A percentile compares a stretch with the other conserved stretches of the same genome.
These are phyloP conservation scores for Vigna hirtella DNA, from an alignment of 306 rosid species.

Conservation along the genomic window DNA sequence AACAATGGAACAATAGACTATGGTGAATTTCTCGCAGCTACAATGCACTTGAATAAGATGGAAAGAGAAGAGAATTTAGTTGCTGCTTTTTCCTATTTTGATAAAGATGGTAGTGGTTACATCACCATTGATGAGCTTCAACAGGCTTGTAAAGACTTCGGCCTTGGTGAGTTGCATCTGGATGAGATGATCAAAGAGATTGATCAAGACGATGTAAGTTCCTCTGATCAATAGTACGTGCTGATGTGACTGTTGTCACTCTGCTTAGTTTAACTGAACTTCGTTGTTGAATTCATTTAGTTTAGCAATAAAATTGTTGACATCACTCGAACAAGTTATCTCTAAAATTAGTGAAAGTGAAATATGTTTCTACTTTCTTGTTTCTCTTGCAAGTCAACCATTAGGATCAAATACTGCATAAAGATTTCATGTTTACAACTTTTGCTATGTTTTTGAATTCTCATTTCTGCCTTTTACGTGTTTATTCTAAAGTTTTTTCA, in stretches of 20 bases:
- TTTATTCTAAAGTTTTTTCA: no score
- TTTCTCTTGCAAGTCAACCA: neutral
- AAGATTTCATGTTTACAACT: no score
- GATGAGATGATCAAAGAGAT: slow-evolving; percentile 78
- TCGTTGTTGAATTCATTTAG: neutral
- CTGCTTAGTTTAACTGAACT: slow-evolving; percentile 2
- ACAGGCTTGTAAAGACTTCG: slow-evolving; percentile 80
- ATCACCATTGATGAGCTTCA: slow-evolving; percentile 89
- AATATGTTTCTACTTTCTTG: neutral
- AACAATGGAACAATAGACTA: slow-evolving; percentile 86
- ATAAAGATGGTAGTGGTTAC: slow-evolving; percentile 87
- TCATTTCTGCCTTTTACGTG: no score
- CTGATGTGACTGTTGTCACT: neutral
- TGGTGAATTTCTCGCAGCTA: slow-evolving; percentile 93
- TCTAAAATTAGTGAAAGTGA: slow-evolving; percentile 12
- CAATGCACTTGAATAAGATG: slow-evolving; percentile 85
- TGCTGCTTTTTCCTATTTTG: slow-evolving; percentile 85
- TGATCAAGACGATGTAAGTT: slow-evolving; percentile 82
- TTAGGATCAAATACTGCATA: no score
- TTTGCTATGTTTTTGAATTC: no score
- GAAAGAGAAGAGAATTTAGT: slow-evolving; percentile 85
- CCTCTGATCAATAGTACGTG: neutral
- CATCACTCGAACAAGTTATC: neutral
- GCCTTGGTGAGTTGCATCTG: slow-evolving; percentile 71
- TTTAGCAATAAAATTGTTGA: slow-evolving; percentile 28